Evolutionary conservation across 441 rosid species (phyloP).

Genomic region (Macaranga tanarius): DNA sequence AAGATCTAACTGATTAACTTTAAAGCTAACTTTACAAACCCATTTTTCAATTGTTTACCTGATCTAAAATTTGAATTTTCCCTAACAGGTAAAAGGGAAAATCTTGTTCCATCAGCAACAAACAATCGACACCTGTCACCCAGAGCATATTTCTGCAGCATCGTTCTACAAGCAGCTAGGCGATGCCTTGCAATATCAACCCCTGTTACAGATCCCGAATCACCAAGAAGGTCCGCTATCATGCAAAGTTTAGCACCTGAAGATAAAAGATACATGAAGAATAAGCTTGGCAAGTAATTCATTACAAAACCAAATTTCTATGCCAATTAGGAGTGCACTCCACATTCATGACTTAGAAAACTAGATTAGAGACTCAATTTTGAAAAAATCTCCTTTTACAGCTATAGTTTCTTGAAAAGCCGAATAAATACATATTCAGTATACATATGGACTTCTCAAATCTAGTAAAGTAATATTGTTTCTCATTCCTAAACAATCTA

Average conservation of each 20-base stretch:
- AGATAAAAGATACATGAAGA: slow-evolving; percentile 10
- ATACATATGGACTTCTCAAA: neutral
- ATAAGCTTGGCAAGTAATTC: neutral
- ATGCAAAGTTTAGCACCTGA: slow-evolving; percentile 96
- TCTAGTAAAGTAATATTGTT: neutral
- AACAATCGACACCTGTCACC: slow-evolving; percentile 74
- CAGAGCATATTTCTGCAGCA: slow-evolving; percentile 70
- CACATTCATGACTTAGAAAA: neutral
- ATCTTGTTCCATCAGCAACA: slow-evolving; percentile 77
- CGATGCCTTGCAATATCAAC: slow-evolving; percentile 89
- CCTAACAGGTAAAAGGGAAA: slow-evolving; percentile 57
- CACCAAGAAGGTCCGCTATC: slow-evolving; percentile 70
- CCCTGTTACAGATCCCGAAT: slow-evolving; percentile 76
- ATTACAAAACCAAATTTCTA: slow-evolving; percentile 3
- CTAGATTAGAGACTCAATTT: neutral
- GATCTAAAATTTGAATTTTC: slow-evolving; percentile 33
- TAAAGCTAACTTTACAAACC: slow-evolving; percentile 5
- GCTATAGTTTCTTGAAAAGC: neutral
- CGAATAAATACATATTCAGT: neutral
- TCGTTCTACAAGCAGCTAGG: slow-evolving; percentile 84
- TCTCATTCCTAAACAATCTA: neutral
- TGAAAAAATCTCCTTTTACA: neutral
- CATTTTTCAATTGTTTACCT: slow-evolving; percentile 34
- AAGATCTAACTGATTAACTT: neutral
- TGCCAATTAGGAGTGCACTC: neutral